Percentiles rank a stretch among this genome's conserved stretches.
phyloP scores from a whole-genome alignment of 1,139 yeast species.

The Keqinozyma sinolaborantium region DNA sequence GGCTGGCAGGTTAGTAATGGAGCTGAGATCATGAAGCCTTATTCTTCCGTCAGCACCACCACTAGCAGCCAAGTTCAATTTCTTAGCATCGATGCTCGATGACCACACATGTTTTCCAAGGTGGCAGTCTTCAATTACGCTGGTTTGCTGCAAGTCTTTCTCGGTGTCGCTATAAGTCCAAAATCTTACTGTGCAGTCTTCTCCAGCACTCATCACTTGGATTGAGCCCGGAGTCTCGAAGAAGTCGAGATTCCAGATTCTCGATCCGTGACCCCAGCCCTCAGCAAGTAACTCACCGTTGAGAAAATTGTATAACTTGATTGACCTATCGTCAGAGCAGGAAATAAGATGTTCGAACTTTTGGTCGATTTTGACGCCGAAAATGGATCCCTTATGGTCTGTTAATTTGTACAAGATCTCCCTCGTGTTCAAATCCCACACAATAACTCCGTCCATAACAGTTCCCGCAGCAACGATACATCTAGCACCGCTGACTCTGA shows the following conservation, averaged over 20 bases:
- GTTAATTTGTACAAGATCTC: conserved; percentile 52
- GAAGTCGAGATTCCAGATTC: conserved; percentile 84
- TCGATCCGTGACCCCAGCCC: conserved; percentile 96
- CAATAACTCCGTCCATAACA: conserved; percentile 79
- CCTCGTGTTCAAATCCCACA: conserved; percentile 61
- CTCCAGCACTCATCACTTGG: conserved; percentile 67
- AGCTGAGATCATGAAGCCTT: conserved; percentile 52
- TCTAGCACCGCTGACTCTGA: conserved; percentile 45
- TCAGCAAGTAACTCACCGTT: conserved; percentile 59
- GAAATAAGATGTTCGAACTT: conserved; percentile 59
- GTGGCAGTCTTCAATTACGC: conserved; percentile 58
- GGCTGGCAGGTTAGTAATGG: conserved; percentile 8
- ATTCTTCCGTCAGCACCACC: conserved; percentile 92
- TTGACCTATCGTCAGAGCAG: conserved; percentile 92
- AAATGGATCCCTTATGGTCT: conserved; percentile 88
- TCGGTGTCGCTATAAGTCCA: conserved; percentile 51
- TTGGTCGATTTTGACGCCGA: conserved; percentile 65
- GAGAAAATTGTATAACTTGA: conserved; percentile 65
- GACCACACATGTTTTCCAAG: conserved; percentile 89
- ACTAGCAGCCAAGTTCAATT: conserved; percentile 52
- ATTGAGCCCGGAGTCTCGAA: conserved; percentile 27
- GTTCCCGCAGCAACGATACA: conserved; percentile 78
- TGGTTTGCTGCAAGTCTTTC: conserved; percentile 20
- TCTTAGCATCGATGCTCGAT: conserved; percentile 51
- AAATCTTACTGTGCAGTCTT: conserved; percentile 82